phyloP scores from a whole-genome alignment of 31 red algal genomes.

The Endocladia muricata region DNA sequence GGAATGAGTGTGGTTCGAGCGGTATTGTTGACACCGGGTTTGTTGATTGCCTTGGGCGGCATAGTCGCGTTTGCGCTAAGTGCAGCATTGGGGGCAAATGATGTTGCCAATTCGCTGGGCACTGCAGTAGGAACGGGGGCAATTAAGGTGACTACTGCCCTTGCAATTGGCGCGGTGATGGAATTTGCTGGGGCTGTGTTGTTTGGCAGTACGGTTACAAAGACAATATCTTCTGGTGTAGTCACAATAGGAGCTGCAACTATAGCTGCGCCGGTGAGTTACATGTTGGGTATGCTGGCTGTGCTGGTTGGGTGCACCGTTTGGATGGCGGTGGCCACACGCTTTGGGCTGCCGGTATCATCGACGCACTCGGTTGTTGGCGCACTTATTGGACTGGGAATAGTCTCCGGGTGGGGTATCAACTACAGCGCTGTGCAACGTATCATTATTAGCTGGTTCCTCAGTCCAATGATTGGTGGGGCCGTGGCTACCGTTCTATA shows the following conservation, averaged over 20 bases:
- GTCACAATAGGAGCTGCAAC: conserved; percentile 71
- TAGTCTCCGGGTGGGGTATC: conserved; percentile 89
- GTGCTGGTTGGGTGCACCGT: conserved; percentile 90
- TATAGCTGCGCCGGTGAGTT: conserved; percentile 45
- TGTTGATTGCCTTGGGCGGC: conserved; percentile 56
- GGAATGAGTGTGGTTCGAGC: too few species aligned
- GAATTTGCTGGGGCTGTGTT: conserved; percentile 98
- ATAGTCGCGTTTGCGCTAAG: conserved; percentile 78
- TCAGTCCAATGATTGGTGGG: conserved; percentile 91
- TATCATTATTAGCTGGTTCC: conserved; percentile 83
- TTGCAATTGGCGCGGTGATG: conserved; percentile 94
- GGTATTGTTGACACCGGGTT: conserved; percentile 40
- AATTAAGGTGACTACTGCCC: conserved; percentile 76
- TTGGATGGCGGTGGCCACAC: conserved; percentile 88
- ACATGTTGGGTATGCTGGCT: conserved; percentile 96
- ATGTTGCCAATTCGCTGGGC: conserved; percentile 96
- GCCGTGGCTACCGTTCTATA: conserved; percentile 64
- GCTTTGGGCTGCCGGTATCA: conserved; percentile 90
- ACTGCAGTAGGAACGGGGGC: conserved; percentile 95
- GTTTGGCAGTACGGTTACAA: conserved; percentile 90
- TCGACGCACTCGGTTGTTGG: conserved; percentile 96
- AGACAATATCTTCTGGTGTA: conserved; percentile 92
- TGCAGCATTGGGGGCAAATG: conserved; percentile 93
- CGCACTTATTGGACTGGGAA: conserved; percentile 82
- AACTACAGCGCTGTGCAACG: conserved; percentile 70